These are phyloP conservation scores for Pichia sp. DNA, from an alignment of 1,139 yeast genomes.

Conservation along the genomic window DNA sequence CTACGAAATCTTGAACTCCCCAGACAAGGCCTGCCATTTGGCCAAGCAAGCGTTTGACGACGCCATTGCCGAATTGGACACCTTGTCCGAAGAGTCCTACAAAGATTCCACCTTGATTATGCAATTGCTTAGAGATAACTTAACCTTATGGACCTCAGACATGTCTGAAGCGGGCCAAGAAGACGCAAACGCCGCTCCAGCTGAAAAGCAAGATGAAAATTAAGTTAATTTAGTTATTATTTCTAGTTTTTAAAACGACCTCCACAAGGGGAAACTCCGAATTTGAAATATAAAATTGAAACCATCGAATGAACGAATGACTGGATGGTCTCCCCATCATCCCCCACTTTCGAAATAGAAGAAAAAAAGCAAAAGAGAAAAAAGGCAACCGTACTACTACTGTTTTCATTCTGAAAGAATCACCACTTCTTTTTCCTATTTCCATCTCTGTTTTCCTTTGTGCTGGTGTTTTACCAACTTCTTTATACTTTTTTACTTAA, in stretches of 20 bases:
- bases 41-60: conserved; percentile 99
- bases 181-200: conserved; percentile 49
- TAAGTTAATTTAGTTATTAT: conserved; percentile 9
- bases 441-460: neutral
- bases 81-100: conserved; percentile 95
- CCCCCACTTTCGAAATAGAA: too few relatives aligned
- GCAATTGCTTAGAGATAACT: conserved; percentile 97
- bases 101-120: conserved; percentile 96
- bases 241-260: neutral
- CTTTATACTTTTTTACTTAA: conserved; percentile 3
- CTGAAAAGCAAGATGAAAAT: conserved; percentile 41
- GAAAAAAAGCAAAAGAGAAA: neutral
- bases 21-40: conserved; percentile 97
- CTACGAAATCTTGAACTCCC: conserved; percentile 96
- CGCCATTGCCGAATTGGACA: conserved; percentile 97
- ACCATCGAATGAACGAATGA: neutral
- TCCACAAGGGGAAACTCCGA: neutral
- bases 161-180: conserved; percentile 82
- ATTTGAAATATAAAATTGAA: neutral
- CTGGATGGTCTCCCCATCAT: too few relatives aligned
- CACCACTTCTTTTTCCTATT: neutral
- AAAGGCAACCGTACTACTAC: neutral
- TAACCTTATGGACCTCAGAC: conserved; percentile 97
- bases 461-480: neutral
- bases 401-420: neutral